Evolutionary conservation across 2,329 filamentous ascomycete genomes (phyloP).

Genomic region (Pleoardoris graminearum): DNA sequence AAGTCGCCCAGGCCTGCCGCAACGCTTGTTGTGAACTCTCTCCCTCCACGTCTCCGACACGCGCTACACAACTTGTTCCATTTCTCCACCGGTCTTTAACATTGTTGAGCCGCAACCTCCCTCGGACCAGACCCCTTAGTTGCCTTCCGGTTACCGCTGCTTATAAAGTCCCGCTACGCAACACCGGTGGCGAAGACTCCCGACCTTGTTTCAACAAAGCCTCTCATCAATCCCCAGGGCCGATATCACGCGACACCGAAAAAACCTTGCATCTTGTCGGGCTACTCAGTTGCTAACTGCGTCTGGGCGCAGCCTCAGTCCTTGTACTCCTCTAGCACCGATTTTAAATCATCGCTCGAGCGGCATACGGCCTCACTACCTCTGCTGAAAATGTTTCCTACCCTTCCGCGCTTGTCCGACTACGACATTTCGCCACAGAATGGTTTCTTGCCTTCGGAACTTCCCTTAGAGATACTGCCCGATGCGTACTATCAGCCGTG

Average conservation of each 20-base stretch:
- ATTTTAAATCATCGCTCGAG: background rate
- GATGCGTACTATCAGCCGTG: conserved; percentile 94
- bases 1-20: conserved; percentile 10
- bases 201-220: conserved; percentile 5
- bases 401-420: conserved; percentile 62
- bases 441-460: conserved; percentile 84
- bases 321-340: background rate
- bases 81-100: conserved; percentile 7
- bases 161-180: background rate
- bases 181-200: conserved; percentile 5
- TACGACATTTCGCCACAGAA: conserved; percentile 78
- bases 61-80: conserved; percentile 11
- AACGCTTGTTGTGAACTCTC: background rate
- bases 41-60: conserved; percentile 7
- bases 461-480: conserved; percentile 78
- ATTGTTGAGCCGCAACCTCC: conserved; percentile 5
- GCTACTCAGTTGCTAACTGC: background rate
- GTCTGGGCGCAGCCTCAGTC: background rate
- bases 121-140: background rate
- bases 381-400: conserved; percentile 44
- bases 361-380: background rate
- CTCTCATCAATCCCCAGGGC: background rate
- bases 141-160: background rate
- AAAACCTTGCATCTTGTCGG: conserved; percentile 7
- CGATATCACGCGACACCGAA: conserved; percentile 10